Conservation (phyloP, 179 eudicot genomes). For the Vitellaria paradoxa region DNA sequence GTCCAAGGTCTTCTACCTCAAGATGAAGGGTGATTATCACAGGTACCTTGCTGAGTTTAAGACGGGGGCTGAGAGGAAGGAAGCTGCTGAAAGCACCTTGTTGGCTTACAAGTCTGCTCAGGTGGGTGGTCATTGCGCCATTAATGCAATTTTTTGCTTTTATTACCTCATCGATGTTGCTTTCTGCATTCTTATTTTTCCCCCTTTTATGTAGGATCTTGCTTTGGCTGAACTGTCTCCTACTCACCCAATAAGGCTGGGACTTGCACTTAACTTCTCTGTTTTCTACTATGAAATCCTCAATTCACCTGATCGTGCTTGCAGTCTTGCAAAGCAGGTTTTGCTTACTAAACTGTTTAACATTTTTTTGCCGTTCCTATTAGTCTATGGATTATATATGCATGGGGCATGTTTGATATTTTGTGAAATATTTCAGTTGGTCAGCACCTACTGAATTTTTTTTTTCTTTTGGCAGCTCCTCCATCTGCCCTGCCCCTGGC, state of each 20-base stretch:
- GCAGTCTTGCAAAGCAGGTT: conserved; percentile 50
- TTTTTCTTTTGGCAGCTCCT: too few species aligned
- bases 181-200: neutral
- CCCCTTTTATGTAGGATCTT: conserved; percentile 29
- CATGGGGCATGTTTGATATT: neutral
- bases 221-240: conserved; percentile 43
- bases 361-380: neutral
- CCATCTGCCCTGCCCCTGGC: too few species aligned
- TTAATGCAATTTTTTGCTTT: neutral
- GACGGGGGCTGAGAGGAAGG: conserved; percentile 48
- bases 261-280: conserved; percentile 48
- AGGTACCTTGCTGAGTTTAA: conserved; percentile 47
- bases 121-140: conserved; percentile 19
- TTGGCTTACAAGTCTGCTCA: conserved; percentile 46
- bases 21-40: conserved; percentile 50
- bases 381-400: neutral
- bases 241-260: conserved; percentile 51
- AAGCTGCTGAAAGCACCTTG: conserved; percentile 48
- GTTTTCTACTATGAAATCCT: conserved; percentile 52
- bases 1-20: conserved; percentile 48
- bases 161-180: neutral
- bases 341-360: neutral
- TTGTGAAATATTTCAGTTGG: neutral
- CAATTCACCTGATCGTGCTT: conserved; percentile 52
- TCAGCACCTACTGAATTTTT: too few species aligned